A percentile compares a stretch with the other conserved stretches of the same genome.
phyloP scores from a whole-genome alignment of 805 yeast species.

The Sugiyamaella valdiviana region DNA sequence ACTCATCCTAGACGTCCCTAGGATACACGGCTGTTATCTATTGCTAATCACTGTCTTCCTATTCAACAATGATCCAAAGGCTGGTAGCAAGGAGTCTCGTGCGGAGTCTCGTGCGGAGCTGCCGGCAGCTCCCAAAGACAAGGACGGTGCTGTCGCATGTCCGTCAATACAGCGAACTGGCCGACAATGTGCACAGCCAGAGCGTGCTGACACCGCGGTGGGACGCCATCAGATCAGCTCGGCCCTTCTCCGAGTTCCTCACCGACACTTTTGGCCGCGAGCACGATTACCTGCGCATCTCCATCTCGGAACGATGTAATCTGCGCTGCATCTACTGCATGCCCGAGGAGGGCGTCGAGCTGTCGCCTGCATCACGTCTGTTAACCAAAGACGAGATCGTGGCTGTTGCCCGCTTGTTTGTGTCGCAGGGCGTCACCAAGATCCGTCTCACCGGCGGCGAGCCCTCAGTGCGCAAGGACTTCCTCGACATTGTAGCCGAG shows the following conservation, averaged over 20 bases:
- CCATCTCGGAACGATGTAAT: slow-evolving; percentile 48
- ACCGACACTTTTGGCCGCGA: slow-evolving; percentile 41
- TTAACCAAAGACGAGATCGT: slow-evolving; percentile 42
- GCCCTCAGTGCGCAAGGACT: slow-evolving; percentile 48
- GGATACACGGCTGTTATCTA: not conserved
- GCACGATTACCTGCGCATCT: slow-evolving; percentile 47
- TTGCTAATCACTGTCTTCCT: not conserved
- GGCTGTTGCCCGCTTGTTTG: slow-evolving; percentile 40
- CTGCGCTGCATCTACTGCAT: slow-evolving; percentile 44
- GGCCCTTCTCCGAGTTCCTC: slow-evolving; percentile 37
- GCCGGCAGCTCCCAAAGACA: too few species aligned
- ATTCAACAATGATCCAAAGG: too few species aligned
- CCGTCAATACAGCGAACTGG: not conserved
- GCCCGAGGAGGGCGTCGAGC: slow-evolving; percentile 52
- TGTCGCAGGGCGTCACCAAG: slow-evolving; percentile 44
- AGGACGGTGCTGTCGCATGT: too few species aligned
- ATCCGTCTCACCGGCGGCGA: slow-evolving; percentile 53
- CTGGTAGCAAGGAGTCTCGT: too few species aligned
- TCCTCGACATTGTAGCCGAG: slow-evolving; percentile 38
- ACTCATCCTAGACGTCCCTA: too few species aligned
- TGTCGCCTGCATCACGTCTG: slow-evolving; percentile 39
- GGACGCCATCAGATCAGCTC: slow-evolving; percentile 17
- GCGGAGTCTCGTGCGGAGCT: too few species aligned
- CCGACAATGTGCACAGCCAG: not conserved
- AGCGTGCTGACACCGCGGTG: not conserved